Base-by-base conservation (phyloP, 1,284 basidiomycete species). In the Pseudozyma tsukubaensis region DNA sequence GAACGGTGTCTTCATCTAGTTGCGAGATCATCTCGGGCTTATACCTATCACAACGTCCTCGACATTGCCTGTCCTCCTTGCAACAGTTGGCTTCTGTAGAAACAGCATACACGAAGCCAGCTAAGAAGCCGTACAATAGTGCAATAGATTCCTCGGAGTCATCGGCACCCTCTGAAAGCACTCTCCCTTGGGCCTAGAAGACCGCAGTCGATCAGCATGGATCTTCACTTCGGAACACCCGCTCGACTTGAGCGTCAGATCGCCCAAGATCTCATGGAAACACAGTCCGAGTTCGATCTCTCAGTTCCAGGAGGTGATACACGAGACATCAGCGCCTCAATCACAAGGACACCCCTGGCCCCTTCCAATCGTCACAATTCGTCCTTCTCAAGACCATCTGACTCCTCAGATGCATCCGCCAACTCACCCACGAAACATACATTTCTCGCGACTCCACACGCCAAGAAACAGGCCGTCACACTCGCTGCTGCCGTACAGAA, bases 221-320 rank as follows among this genome's bases (percentile, higher is more conserved):
- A 75, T 47, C 57, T 75, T 39, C 40, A 75, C 55, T 75, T 75
- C 37, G 72, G 68, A 16, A 75, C 72, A 10, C 72, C 72, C 7
- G 68, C 72, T 57, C 67, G 72, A 19, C 64, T 75, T 7, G 72
- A 75, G 72, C 68, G 72, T 43, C 72, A 75, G 51, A 75, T 75
- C 19, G 72, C 72, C 21, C 72, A 75, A 35, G 68, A 75, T 35
- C 68, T 75, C 21, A 51, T 75, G 55, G 59, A 63, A 14, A 66
- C 63, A 13, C 72, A 75, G 40, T 75, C 72, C 53, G 72, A 71
- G n/a, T 66, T 75, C 36, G 72, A 75, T 36, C 67, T 75, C 43
- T 75, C 72, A 9, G 44, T 75, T 18, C 72, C 72, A 16, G 68
- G 54, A 6, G 60, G 58, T 19, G 59, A 64, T 36, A 71, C 63